Conservation (phyloP, 2,329 filamentous ascomycete genomes). For the Bipolaris gigantea region DNA sequence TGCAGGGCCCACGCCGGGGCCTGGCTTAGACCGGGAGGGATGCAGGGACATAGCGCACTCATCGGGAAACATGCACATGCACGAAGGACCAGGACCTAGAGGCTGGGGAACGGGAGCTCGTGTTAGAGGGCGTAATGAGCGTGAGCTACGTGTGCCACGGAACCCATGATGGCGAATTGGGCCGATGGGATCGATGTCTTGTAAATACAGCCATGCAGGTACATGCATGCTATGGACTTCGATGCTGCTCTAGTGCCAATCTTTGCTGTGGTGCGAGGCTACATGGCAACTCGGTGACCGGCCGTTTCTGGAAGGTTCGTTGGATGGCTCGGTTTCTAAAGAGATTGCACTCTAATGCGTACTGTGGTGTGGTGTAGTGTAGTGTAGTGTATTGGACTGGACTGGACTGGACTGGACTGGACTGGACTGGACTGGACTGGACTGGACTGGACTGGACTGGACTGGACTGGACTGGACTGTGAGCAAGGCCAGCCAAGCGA, state of each 20-base stretch:
- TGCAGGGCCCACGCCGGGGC: background rate
- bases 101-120: conserved; percentile 2
- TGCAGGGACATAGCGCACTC: background rate
- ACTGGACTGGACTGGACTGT: too few species aligned
- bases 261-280: background rate
- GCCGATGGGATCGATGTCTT: background rate
- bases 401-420: too few species aligned
- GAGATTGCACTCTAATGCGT: too few species aligned
- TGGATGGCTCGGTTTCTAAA: too few species aligned
- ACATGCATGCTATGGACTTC: too few species aligned
- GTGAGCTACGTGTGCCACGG: background rate
- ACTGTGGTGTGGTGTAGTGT: too few species aligned
- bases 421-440: too few species aligned
- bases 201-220: background rate
- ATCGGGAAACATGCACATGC: background rate
- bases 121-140: background rate
- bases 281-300: too few species aligned
- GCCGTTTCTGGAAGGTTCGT: too few species aligned
- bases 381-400: too few species aligned
- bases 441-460: too few species aligned
- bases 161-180: background rate
- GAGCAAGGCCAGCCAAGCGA: too few species aligned
- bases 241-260: background rate
- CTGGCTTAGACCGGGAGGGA: background rate
- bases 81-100: background rate